Evolutionary conservation across 805 yeast species (phyloP).

Genomic region (Schizosaccharomyces japonicus): DNA sequence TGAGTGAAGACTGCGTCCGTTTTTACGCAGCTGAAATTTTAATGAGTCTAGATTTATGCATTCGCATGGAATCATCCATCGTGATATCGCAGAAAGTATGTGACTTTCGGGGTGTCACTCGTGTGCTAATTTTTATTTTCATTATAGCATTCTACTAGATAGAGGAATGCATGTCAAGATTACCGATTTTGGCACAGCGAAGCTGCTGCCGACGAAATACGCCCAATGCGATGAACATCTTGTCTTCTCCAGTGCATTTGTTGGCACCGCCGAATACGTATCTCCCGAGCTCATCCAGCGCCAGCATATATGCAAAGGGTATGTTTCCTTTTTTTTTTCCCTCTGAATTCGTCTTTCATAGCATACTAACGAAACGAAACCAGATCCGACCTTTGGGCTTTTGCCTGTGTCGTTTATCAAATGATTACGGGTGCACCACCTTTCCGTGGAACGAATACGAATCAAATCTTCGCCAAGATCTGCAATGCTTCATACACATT

Average conservation of each 20-base stretch:
- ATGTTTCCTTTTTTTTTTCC: not conserved
- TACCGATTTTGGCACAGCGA: slow-evolving; percentile 97
- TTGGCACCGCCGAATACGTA: slow-evolving; percentile 7
- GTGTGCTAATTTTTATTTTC: not conserved
- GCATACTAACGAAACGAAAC: too few species aligned
- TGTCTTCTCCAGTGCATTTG: slow-evolving; percentile 32
- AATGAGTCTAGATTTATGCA: slow-evolving; percentile 82
- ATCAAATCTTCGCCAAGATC: not conserved
- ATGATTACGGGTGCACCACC: slow-evolving; percentile 1
- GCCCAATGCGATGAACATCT: slow-evolving; percentile 6
- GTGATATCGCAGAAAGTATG: too few species aligned
- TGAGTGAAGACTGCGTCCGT: slow-evolving; percentile 48
- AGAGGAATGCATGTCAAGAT: slow-evolving; percentile 70
- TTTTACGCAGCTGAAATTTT: slow-evolving; percentile 69
- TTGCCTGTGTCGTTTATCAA: slow-evolving; percentile 2
- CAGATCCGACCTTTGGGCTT: slow-evolving; percentile 1
- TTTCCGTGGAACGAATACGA: not conserved
- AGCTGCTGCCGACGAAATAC: slow-evolving; percentile 26
- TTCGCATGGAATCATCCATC: slow-evolving; percentile 67
- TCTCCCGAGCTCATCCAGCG: not conserved
- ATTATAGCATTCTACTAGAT: slow-evolving; percentile 37
- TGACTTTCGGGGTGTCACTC: too few species aligned
- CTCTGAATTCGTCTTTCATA: not conserved
- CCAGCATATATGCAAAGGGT: not conserved
- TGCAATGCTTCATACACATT: not conserved